Evolutionary conservation across 2,329 filamentous ascomycete genomes (phyloP).

Genomic region (Fusarium sp.): DNA sequence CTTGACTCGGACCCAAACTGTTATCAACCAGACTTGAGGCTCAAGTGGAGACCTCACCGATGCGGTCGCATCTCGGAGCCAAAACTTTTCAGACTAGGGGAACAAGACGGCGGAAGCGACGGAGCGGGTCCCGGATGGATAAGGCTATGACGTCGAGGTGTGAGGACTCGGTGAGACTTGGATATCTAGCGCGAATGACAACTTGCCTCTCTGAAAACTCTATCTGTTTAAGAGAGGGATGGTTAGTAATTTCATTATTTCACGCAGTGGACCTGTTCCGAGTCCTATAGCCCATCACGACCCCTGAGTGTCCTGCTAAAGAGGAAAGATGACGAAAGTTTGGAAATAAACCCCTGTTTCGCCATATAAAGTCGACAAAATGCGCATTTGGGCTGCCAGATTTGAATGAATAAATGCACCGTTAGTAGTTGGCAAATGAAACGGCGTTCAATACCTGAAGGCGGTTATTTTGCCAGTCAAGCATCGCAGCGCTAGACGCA

Average conservation of each 20-base stretch:
- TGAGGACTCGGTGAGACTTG: not conserved
- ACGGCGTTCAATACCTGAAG: not conserved
- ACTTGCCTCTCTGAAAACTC: not conserved
- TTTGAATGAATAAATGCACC: not conserved
- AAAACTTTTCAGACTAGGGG: not conserved
- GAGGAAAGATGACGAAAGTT: not conserved
- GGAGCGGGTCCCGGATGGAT: not conserved
- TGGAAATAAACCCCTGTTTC: not conserved
- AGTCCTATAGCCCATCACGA: not conserved
- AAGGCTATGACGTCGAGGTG: not conserved
- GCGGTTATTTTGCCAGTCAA: not conserved
- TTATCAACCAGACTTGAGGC: not conserved
- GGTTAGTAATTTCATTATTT: not conserved
- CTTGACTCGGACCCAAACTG: not conserved
- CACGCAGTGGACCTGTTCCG: not conserved
- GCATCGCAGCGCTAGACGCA: not conserved
- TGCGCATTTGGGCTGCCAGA: not conserved
- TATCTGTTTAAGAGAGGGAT: not conserved
- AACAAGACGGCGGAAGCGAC: not conserved
- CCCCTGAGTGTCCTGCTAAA: not conserved
- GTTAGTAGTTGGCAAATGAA: not conserved
- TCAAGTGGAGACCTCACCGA: not conserved
- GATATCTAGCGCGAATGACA: not conserved
- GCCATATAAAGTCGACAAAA: not conserved
- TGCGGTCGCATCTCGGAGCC: not conserved